phyloP scores from a whole-genome alignment of 2,329 filamentous ascomycete genomes.

The Myotisia sp. region DNA sequence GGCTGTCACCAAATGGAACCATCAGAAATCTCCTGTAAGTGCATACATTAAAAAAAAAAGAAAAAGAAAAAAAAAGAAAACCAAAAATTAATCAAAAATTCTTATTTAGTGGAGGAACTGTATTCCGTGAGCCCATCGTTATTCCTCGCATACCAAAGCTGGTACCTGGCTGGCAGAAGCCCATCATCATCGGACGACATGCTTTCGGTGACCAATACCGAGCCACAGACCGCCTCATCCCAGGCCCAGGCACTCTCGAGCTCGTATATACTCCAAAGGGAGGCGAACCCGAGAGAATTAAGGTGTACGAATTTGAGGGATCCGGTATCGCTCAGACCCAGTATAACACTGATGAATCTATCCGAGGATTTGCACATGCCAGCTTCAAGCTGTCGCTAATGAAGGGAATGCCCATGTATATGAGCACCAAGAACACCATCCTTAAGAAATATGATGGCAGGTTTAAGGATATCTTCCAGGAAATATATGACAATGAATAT shows the following conservation, averaged over 20 bases:
- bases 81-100: not conserved
- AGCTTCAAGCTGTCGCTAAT: conserved; percentile 88
- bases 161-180: conserved; percentile 94
- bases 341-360: conserved; percentile 97
- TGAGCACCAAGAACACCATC: conserved; percentile 99
- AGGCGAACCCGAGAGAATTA: conserved; percentile 66
- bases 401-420: conserved; percentile 87
- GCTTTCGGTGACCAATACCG: conserved; percentile 98
- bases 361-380: conserved; percentile 85
- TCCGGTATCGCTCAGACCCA: conserved; percentile 84
- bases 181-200: conserved; percentile 97
- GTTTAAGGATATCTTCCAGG: conserved; percentile 99
- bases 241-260: conserved; percentile 72
- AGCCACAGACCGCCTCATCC: conserved; percentile 77
- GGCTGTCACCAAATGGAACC: conserved; percentile 93
- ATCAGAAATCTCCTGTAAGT: conserved; percentile 49
- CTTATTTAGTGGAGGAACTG: conserved; percentile 60
- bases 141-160: conserved; percentile 86
- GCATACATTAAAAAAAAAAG: not conserved
- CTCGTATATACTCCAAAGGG: conserved; percentile 79
- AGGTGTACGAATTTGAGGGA: conserved; percentile 73
- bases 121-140: conserved; percentile 98
- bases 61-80: not conserved
- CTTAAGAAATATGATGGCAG: conserved; percentile 96
- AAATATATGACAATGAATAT: conserved; percentile 80